phyloP scores from a whole-genome alignment of 306 rosid species.

The Dalbergia cochinchinensis region DNA sequence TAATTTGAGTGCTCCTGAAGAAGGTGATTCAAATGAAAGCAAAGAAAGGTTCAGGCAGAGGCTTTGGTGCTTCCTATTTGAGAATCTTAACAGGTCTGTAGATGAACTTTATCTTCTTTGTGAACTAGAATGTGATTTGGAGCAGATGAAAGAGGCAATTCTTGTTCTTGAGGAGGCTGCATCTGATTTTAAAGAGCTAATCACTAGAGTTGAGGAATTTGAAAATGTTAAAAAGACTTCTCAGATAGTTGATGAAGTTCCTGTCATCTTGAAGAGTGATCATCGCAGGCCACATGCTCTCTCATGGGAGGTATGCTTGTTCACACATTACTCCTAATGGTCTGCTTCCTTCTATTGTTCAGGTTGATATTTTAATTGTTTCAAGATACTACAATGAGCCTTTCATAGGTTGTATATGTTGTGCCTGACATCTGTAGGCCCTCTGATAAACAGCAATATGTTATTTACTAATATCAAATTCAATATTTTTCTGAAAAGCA shows the following conservation, averaged over 20 bases:
- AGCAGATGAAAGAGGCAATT: slow-evolving; percentile 98
- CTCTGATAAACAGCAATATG: background rate
- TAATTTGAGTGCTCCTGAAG: slow-evolving; percentile 62
- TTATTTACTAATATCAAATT: slow-evolving; percentile 1
- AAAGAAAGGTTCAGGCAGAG: slow-evolving; percentile 98
- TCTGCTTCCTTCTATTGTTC: slow-evolving; percentile 38
- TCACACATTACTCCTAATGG: slow-evolving; percentile 33
- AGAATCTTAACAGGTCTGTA: slow-evolving; percentile 98
- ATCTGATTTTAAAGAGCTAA: slow-evolving; percentile 91
- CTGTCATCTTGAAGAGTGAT: slow-evolving; percentile 85
- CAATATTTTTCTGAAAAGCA: slow-evolving; percentile 20
- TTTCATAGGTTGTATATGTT: slow-evolving; percentile 34
- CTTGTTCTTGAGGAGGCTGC: slow-evolving; percentile 98
- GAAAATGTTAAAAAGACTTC: slow-evolving; percentile 86
- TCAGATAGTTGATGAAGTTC: slow-evolving; percentile 71
- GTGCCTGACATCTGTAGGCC: slow-evolving; percentile 27
- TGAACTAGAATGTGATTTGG: slow-evolving; percentile 93
- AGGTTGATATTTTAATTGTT: slow-evolving; percentile 43
- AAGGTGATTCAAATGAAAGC: slow-evolving; percentile 78
- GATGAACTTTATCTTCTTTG: slow-evolving; percentile 99
- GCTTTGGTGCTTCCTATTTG: slow-evolving; percentile 98
- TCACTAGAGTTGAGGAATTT: slow-evolving; percentile 87
- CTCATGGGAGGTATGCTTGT: slow-evolving; percentile 93
- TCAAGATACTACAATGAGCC: slow-evolving; percentile 42
- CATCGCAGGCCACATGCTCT: slow-evolving; percentile 99